Conservation (phyloP, 2,329 filamentous ascomycete genomes). For the Penicillium sp. region DNA sequence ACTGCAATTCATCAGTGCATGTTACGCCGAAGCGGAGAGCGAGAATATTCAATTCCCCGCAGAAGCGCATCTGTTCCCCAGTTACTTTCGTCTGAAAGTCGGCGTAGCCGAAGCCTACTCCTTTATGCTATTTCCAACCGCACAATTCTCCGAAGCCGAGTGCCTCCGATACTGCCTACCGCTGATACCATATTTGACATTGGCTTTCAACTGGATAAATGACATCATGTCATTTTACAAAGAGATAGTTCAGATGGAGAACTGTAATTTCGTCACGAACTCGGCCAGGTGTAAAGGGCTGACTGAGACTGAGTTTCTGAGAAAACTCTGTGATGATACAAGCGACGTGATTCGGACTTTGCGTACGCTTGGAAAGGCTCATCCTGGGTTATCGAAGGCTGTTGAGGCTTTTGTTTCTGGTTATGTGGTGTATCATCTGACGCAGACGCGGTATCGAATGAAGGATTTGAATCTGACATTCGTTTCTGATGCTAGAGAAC, state of each 20-base stretch:
- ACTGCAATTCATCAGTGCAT: neutral
- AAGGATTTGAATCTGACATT: neutral
- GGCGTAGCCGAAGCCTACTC: neutral
- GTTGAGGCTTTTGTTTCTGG: neutral
- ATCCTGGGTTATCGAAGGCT: neutral
- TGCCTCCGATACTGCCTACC: neutral
- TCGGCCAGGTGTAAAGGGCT: neutral
- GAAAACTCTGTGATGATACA: neutral
- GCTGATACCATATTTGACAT: neutral
- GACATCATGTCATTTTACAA: neutral
- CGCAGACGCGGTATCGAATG: neutral
- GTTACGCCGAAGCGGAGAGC: neutral
- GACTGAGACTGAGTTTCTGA: neutral
- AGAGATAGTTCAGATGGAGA: neutral
- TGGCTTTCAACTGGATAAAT: neutral
- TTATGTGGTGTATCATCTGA: neutral
- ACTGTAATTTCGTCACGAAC: neutral
- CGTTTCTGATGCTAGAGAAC: neutral
- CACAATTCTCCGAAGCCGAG: neutral
- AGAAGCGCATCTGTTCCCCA: neutral
- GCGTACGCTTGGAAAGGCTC: neutral
- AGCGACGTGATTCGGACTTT: neutral
- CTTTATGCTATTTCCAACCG: neutral
- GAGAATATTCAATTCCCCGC: neutral
- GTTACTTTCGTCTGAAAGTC: neutral